Evolutionary conservation across 108 stramenopile genomes (phyloP).

Genomic region (Cyclotella distinguenda): DNA sequence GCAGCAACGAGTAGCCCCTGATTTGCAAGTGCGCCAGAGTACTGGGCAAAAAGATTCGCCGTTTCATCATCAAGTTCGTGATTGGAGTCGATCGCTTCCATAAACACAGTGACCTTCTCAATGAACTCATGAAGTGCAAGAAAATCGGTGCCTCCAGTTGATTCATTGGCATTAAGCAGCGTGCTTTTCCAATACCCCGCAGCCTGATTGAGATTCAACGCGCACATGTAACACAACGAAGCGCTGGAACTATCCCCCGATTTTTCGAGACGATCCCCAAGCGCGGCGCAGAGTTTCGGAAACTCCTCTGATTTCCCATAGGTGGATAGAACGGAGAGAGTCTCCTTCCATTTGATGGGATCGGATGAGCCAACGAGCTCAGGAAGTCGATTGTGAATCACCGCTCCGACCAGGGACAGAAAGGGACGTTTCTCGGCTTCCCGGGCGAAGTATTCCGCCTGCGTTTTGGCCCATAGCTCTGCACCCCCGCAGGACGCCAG

Average conservation of each 20-base stretch:
- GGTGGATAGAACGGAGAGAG: constrained; percentile 90
- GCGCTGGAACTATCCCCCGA: constrained; percentile 79
- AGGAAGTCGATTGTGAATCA: constrained; percentile 76
- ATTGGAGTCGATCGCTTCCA: constrained; percentile 61
- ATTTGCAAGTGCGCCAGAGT: constrained; percentile 85
- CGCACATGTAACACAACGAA: constrained; percentile 94
- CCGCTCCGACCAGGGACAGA: constrained; percentile 82
- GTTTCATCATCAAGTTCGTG: constrained; percentile 61
- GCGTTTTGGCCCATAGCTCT: constrained; percentile 91
- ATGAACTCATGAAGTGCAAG: constrained; percentile 90
- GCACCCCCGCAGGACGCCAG: constrained; percentile 92
- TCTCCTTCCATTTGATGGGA: constrained; percentile 90
- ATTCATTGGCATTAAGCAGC: constrained; percentile 53
- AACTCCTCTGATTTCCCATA: constrained; percentile 93
- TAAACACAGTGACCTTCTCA: constrained; percentile 88
- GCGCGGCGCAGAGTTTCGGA: constrained; percentile 80
- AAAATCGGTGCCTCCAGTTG: constrained; percentile 48
- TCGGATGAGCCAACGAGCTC: constrained; percentile 76
- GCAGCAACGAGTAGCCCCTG: constrained; percentile 90
- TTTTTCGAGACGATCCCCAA: constrained; percentile 84
- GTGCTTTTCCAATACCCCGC: constrained; percentile 84
- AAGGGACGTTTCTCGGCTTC: constrained; percentile 75
- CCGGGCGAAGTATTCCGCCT: constrained; percentile 82
- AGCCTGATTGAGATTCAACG: constrained; percentile 83
- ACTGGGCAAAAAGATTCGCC: constrained; percentile 75